Conservation (phyloP, 768 basidiomycete genomes). For the Boletus subparvulus region DNA sequence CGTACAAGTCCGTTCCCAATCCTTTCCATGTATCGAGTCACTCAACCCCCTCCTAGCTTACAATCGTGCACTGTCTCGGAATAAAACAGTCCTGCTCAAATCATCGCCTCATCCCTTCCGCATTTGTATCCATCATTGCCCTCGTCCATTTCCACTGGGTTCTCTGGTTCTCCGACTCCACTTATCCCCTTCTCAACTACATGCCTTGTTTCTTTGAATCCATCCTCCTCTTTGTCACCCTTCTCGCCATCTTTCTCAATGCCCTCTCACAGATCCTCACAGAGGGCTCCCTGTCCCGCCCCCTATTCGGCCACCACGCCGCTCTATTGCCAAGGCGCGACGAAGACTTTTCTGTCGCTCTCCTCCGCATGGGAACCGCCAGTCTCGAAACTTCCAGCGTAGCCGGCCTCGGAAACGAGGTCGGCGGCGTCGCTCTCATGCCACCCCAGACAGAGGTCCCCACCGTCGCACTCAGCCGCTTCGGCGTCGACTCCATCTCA, state of each 20-base stretch:
- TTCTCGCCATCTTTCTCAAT: slow-evolving; percentile 61
- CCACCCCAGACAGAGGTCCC: slow-evolving; percentile 27
- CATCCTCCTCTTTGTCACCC: slow-evolving; percentile 52
- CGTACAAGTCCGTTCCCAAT: slow-evolving; percentile 51
- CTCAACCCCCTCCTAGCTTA: slow-evolving; percentile 41
- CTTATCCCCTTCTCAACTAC: slow-evolving; percentile 72
- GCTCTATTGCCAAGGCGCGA: slow-evolving; percentile 53
- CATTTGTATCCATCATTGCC: slow-evolving; percentile 55
- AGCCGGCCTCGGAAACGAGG: slow-evolving; percentile 72
- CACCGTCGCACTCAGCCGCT: slow-evolving; percentile 40
- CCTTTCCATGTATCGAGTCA: not conserved
- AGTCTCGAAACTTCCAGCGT: slow-evolving; percentile 74
- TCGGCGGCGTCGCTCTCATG: slow-evolving; percentile 47
- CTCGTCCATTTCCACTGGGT: slow-evolving; percentile 69
- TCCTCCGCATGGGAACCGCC: slow-evolving; percentile 71
- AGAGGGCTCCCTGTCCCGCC: slow-evolving; percentile 55
- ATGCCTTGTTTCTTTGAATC: slow-evolving; percentile 74
- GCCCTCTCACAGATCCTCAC: slow-evolving; percentile 64
- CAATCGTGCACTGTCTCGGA: slow-evolving; percentile 65
- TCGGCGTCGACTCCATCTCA: slow-evolving; percentile 42
- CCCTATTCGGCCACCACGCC: slow-evolving; percentile 53
- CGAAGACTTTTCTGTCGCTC: slow-evolving; percentile 70
- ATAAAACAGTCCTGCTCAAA: slow-evolving; percentile 59
- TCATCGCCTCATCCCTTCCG: slow-evolving; percentile 72
- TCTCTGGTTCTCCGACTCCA: slow-evolving; percentile 44